phyloP scores from a whole-genome alignment of 176 grass and related monocot species.

The Raddia guianensis region DNA sequence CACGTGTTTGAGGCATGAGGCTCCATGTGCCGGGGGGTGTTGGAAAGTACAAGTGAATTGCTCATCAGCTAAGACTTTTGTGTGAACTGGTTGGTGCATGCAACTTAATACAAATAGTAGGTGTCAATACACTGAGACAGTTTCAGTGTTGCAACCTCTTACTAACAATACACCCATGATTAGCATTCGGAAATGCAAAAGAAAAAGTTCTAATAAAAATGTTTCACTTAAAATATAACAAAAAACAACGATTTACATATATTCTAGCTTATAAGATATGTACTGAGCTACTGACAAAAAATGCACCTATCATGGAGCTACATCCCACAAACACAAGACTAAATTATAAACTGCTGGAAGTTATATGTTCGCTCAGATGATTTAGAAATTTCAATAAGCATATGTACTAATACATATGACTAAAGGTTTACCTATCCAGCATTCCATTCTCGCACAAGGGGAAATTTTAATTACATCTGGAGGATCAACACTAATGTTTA shows the following conservation, averaged over 20 bases:
- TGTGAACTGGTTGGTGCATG: no score
- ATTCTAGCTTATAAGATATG: background rate
- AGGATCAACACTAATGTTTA: conserved; percentile 96
- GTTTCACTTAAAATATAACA: conserved; percentile 15
- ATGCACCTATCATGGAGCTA: background rate
- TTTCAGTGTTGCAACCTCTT: background rate
- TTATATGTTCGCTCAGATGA: background rate
- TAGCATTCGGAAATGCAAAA: conserved; percentile 6
- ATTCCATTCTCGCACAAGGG: conserved; percentile 94
- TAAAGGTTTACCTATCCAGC: conserved; percentile 85
- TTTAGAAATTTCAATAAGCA: conserved; percentile 20
- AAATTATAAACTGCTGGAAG: conserved; percentile 22
- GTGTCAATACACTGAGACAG: background rate
- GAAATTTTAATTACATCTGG: conserved; percentile 97
- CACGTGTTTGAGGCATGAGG: no score
- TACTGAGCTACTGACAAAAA: background rate
- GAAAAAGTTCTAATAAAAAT: background rate
- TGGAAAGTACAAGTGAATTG: no score
- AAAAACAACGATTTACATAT: background rate
- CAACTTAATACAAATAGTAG: background rate
- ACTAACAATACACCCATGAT: background rate
- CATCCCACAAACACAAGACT: conserved; percentile 26
- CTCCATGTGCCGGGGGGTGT: no score
- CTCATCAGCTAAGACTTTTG: no score
- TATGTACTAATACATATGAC: background rate